These are phyloP conservation scores for Beta corolliflora DNA, from an alignment of 179 eudicot genomes.

Conservation along the genomic window DNA sequence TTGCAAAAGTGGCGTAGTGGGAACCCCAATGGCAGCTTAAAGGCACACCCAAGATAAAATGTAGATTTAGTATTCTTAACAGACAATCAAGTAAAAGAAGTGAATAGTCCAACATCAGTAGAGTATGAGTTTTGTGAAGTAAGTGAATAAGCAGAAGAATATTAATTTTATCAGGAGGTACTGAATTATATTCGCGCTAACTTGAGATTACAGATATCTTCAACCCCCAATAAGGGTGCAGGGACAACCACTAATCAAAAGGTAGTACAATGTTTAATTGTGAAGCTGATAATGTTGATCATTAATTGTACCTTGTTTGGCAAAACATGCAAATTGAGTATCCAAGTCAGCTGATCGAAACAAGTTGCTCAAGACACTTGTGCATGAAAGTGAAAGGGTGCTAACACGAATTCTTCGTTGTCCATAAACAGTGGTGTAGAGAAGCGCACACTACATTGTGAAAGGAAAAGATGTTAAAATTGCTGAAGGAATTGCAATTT, in stretches of 20 bases:
- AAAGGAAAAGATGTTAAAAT: conserved; percentile 17
- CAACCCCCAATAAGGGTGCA: not conserved
- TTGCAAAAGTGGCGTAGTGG: conserved; percentile 65
- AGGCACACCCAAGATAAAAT: conserved; percentile 24
- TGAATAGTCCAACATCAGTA: not conserved
- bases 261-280: conserved; percentile 5
- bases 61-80: conserved; percentile 17
- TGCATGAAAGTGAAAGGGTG: conserved; percentile 86
- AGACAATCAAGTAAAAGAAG: not conserved
- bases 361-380: conserved; percentile 71
- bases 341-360: conserved; percentile 93
- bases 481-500: not conserved
- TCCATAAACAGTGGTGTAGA: conserved; percentile 90
- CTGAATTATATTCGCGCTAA: not conserved
- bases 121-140: not conserved
- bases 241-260: not conserved
- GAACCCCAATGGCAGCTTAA: conserved; percentile 76
- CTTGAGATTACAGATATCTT: not conserved
- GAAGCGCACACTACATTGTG: conserved; percentile 81
- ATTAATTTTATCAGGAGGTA: not conserved
- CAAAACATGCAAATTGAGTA: conserved; percentile 84
- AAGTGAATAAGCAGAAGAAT: not conserved
- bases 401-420: conserved; percentile 93
- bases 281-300: not conserved
- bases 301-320: conserved; percentile 74